Conservation (phyloP, 257 asterid genomes). For the Dorcoceras hygrometricum region DNA sequence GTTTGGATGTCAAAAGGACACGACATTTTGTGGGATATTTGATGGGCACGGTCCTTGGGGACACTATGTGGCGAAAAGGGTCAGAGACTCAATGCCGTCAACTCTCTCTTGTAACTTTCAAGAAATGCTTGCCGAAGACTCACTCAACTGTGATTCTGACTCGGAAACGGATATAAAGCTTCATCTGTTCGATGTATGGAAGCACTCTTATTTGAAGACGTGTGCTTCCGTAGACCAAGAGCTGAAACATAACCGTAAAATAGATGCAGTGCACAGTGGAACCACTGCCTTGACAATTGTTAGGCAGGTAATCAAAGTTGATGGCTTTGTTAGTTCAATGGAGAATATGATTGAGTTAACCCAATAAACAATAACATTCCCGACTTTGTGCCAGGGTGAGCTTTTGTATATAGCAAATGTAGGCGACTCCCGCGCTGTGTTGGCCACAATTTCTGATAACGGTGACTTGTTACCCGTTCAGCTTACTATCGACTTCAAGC, state of each 20-base stretch:
- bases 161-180: conserved; percentile 52
- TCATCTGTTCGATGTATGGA: conserved; percentile 65
- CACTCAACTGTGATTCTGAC: conserved; percentile 47
- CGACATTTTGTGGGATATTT: conserved; percentile 91
- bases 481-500: conserved; percentile 90
- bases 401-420: conserved; percentile 68
- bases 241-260: conserved; percentile 64
- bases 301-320: conserved; percentile 59
- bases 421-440: conserved; percentile 94
- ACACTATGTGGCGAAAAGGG: conserved; percentile 80
- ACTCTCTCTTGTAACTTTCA: conserved; percentile 81
- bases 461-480: conserved; percentile 71
- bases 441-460: conserved; percentile 64
- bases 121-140: conserved; percentile 62
- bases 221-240: conserved; percentile 87
- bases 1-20: conserved; percentile 93
- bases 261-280: conserved; percentile 80
- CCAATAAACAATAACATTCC: background rate
- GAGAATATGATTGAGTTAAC: background rate
- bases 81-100: conserved; percentile 71
- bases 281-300: conserved; percentile 83
- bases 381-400: conserved; percentile 60
- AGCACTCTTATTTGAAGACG: conserved; percentile 72
- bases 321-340: background rate
- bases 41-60: conserved; percentile 99